Evolutionary conservation across 2,329 filamentous ascomycete species (phyloP).

Genomic region (Aspergillus ustus): DNA sequence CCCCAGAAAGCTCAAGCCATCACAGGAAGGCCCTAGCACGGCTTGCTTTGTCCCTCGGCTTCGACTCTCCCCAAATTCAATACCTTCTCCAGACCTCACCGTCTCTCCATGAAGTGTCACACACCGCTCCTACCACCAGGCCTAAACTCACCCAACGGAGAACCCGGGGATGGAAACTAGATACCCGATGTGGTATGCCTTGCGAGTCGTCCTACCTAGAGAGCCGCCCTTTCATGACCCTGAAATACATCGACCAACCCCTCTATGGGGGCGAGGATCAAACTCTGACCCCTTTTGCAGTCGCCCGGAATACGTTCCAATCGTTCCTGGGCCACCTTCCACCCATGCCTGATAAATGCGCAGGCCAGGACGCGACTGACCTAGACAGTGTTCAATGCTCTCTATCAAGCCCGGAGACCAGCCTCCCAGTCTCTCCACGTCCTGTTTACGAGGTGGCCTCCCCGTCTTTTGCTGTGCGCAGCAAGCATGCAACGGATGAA

Average conservation of each 20-base stretch:
- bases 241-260: not conserved
- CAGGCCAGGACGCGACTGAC: too few species aligned
- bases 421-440: too few species aligned
- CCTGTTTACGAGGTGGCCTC: not conserved
- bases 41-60: not conserved
- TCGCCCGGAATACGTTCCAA: not conserved
- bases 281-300: not conserved
- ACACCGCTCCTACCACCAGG: not conserved
- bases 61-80: not conserved
- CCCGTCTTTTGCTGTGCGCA: not conserved
- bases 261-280: not conserved
- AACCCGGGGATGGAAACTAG: not conserved
- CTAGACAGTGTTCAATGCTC: too few species aligned
- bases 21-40: not conserved
- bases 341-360: too few species aligned
- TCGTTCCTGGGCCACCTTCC: not conserved
- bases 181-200: not conserved
- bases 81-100: not conserved
- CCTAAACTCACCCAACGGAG: not conserved
- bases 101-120: not conserved
- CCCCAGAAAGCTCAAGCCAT: not conserved
- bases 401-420: too few species aligned
- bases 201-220: not conserved
- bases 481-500: too few species aligned
- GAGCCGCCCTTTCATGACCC: not conserved